These are phyloP conservation scores for Serendipita sp. DNA, from an alignment of 1,284 basidiomycete genomes.

Conservation along the genomic window DNA sequence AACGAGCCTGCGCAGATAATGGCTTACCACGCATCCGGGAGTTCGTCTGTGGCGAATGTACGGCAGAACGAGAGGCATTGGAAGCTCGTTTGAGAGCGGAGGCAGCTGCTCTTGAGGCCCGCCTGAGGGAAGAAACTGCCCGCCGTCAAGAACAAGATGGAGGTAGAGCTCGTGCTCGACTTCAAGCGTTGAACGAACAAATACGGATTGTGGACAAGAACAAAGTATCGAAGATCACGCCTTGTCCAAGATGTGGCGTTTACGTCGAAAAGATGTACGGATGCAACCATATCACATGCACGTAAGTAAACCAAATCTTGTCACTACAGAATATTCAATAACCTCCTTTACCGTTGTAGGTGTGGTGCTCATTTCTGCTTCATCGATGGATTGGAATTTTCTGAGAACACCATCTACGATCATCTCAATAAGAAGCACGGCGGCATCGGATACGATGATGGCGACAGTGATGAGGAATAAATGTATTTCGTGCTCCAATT, in stretches of 20 bases:
- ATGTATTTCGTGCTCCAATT: no score
- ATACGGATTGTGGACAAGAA: background rate
- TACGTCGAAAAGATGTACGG: conserved; percentile 8
- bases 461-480: background rate
- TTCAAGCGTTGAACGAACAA: background rate
- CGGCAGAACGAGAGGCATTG: background rate
- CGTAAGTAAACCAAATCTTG: conserved; percentile 17
- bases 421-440: conserved; percentile 5
- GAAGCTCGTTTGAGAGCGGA: background rate
- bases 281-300: conserved; percentile 19
- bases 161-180: background rate
- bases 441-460: background rate
- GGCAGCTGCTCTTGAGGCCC: background rate
- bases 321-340: conserved; percentile 11
- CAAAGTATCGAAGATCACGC: background rate
- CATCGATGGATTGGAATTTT: background rate
- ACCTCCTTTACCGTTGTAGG: conserved; percentile 11
- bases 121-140: background rate
- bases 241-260: background rate
- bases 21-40: conserved; percentile 10
- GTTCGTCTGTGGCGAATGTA: conserved; percentile 16
- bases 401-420: background rate
- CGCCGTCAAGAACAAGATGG: background rate
- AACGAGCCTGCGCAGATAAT: conserved; percentile 15
- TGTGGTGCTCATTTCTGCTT: conserved; percentile 11